Evolutionary conservation across 2,329 filamentous ascomycete species (phyloP).

Genomic region (Aspergillus glaucus): DNA sequence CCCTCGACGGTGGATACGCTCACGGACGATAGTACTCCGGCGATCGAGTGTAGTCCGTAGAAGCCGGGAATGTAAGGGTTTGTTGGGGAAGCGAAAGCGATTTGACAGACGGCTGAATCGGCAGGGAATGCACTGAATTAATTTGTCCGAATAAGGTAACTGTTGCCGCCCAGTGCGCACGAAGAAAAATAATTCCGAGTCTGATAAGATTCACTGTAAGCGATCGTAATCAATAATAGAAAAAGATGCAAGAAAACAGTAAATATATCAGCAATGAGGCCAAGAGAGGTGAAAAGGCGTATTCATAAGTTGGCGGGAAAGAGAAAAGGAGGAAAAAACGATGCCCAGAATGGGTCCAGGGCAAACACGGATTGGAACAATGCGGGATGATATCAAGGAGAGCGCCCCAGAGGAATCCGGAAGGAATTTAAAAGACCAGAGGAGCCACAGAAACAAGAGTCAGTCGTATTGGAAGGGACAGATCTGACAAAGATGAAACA

Average conservation of each 20-base stretch:
- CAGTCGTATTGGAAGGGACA: background rate
- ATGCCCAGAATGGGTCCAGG: background rate
- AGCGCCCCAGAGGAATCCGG: background rate
- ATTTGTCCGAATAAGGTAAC: background rate
- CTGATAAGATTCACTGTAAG: slow-evolving; percentile 12
- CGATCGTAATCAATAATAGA: slow-evolving; percentile 1
- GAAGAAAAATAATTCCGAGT: slow-evolving; percentile 9
- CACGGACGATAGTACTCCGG: background rate
- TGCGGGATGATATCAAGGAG: background rate
- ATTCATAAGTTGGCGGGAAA: slow-evolving; percentile 11
- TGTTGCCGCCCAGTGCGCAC: slow-evolving; percentile 9
- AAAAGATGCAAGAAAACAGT: slow-evolving; percentile 1
- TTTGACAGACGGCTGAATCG: background rate
- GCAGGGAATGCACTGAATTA: background rate
- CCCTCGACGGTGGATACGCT: background rate
- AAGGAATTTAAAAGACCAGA: background rate
- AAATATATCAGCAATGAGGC: background rate
- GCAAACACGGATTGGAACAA: background rate
- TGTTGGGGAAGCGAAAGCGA: background rate
- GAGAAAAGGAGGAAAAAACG: background rate
- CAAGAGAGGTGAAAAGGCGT: slow-evolving; percentile 8
- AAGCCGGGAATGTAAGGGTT: background rate
- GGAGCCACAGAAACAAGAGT: background rate
- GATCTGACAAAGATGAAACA: background rate
- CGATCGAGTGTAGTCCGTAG: background rate